These are phyloP conservation scores for Suhomyces wounanorum DNA, from an alignment of 1,139 yeast species.

Conservation along the genomic window DNA sequence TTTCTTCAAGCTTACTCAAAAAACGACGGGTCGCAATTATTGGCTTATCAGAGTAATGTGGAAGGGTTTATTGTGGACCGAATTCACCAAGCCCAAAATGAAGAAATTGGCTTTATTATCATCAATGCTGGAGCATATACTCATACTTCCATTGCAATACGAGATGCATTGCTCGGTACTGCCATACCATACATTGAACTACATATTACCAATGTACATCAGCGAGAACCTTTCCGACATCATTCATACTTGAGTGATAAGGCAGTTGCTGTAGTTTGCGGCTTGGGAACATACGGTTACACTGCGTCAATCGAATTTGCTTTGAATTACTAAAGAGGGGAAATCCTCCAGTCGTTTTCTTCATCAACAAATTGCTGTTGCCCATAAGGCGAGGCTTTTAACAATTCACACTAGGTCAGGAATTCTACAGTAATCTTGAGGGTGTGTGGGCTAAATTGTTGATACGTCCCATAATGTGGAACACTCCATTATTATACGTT, in stretches of 20 bases:
- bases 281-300: constrained; percentile 52
- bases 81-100: constrained; percentile 24
- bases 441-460: too few species aligned
- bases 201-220: constrained; percentile 52
- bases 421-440: too few species aligned
- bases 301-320: constrained; percentile 52
- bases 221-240: constrained; percentile 52
- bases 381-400: too few species aligned
- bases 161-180: constrained; percentile 51
- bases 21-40: constrained; percentile 33
- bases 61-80: constrained; percentile 51
- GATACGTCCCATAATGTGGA: background rate
- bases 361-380: too few species aligned
- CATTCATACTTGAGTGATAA: constrained; percentile 50
- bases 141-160: constrained; percentile 51
- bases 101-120: constrained; percentile 43
- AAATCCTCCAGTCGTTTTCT: too few species aligned
- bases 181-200: constrained; percentile 50
- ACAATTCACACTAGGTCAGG: too few species aligned
- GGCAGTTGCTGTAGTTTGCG: constrained; percentile 44
- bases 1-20: constrained; percentile 38
- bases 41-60: constrained; percentile 43
- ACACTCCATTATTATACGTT: background rate
- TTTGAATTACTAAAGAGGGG: constrained; percentile 30
- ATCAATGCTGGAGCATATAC: constrained; percentile 56